phyloP scores from a whole-genome alignment of 352 stramenopile genomes.

The Phytophthora pseudosyringae region DNA sequence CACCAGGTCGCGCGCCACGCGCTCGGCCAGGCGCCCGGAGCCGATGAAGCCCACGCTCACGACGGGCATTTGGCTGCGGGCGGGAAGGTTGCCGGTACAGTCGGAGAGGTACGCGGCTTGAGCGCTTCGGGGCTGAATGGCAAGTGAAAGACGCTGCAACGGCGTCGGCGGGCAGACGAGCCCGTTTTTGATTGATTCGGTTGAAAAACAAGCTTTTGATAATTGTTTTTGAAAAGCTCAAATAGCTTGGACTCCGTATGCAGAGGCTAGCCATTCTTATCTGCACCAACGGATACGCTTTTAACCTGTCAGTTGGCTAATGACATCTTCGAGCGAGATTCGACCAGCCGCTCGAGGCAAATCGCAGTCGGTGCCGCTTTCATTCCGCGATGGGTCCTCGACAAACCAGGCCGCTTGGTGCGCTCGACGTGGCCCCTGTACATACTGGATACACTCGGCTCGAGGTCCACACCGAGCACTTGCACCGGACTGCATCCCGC shows the following conservation, averaged over 20 bases:
- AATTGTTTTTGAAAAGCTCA: too few relatives aligned
- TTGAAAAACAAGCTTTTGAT: too few relatives aligned
- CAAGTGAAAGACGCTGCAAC: conserved; percentile 19
- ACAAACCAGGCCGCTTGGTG: conserved; percentile 20
- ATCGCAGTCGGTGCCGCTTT: conserved; percentile 16
- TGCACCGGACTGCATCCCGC: too few relatives aligned
- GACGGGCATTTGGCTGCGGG: conserved; percentile 30
- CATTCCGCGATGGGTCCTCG: conserved; percentile 4
- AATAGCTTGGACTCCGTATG: too few relatives aligned
- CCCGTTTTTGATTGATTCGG: background rate
- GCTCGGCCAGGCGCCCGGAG: conserved; percentile 67
- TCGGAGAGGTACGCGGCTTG: background rate
- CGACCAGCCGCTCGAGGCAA: conserved; percentile 18
- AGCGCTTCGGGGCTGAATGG: conserved; percentile 4
- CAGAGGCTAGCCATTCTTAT: too few relatives aligned
- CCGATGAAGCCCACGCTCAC: conserved; percentile 79
- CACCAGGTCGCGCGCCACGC: conserved; percentile 63
- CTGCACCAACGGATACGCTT: too few relatives aligned
- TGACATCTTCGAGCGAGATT: conserved; percentile 18
- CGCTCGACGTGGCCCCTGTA: conserved; percentile 13
- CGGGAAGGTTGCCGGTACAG: background rate
- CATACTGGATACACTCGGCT: background rate
- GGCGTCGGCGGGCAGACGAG: background rate
- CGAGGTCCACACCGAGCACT: too few relatives aligned
- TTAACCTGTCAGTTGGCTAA: conserved; percentile 15